Percentiles rank a stretch among this genome's conserved stretches.
These are phyloP conservation scores for Colletotrichum sp. DNA, from an alignment of 2,329 filamentous ascomycete genomes.

Conservation along the genomic window DNA sequence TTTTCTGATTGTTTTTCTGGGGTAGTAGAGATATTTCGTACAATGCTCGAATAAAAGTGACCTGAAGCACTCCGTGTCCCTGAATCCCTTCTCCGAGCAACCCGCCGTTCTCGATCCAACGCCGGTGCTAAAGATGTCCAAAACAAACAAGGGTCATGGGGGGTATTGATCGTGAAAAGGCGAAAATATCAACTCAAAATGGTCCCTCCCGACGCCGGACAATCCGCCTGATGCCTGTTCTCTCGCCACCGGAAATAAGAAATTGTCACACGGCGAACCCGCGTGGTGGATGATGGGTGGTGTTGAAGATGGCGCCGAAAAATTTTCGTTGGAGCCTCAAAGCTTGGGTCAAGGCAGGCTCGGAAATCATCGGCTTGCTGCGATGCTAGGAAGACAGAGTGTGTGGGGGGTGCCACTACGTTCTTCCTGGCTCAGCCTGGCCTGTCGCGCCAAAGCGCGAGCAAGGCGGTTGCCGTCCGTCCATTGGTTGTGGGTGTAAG, in stretches of 20 bases:
- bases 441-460: not conserved
- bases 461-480: not conserved
- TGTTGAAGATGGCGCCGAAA: not conserved
- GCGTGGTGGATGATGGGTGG: not conserved
- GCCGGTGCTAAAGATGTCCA: not conserved
- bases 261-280: not conserved
- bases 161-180: not conserved
- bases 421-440: not conserved
- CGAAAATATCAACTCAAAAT: not conserved
- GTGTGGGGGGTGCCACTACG: not conserved
- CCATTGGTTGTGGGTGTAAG: not conserved
- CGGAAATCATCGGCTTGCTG: conserved; percentile 12
- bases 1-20: not conserved
- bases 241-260: not conserved
- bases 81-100: not conserved
- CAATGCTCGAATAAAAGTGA: not conserved
- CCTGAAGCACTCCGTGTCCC: not conserved
- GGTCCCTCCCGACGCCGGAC: not conserved
- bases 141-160: conserved; percentile 4
- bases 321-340: conserved; percentile 11
- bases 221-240: not conserved
- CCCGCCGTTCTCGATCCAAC: not conserved
- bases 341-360: not conserved
- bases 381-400: not conserved
- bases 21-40: not conserved